Evolutionary conservation across 495 filamentous ascomycete genomes (phyloP).

Genomic region (Aspergillus nidulans): DNA sequence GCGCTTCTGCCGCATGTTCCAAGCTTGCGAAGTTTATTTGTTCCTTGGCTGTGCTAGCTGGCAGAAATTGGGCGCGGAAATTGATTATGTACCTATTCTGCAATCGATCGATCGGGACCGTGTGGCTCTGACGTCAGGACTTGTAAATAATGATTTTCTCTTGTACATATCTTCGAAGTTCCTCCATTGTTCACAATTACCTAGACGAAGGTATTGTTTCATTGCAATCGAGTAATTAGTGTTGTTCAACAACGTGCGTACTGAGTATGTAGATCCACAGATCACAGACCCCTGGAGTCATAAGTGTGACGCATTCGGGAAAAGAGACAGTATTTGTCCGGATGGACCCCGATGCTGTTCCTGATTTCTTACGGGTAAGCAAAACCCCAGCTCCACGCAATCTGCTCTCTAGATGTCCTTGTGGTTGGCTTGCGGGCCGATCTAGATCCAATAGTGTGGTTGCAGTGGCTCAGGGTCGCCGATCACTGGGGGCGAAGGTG

Average conservation of each 20-base stretch:
- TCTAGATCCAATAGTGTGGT: constrained; percentile 4
- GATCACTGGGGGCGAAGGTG: not conserved
- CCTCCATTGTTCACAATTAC: not conserved
- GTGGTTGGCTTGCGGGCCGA: not conserved
- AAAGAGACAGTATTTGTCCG: not conserved
- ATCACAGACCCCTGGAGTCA: not conserved
- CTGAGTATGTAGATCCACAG: not conserved
- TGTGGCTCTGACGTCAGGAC: not conserved
- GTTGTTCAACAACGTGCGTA: not conserved
- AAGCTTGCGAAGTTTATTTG: not conserved
- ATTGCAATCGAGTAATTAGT: not conserved
- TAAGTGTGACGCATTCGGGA: not conserved
- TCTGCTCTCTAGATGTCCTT: not conserved
- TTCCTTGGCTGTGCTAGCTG: not conserved
- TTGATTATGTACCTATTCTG: not conserved
- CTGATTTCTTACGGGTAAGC: not conserved
- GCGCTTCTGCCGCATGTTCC: not conserved
- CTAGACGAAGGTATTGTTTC: not conserved
- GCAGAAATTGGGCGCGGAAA: not conserved
- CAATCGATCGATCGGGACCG: constrained; percentile 1
- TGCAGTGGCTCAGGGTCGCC: not conserved
- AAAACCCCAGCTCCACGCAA: not conserved
- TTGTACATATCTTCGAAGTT: not conserved
- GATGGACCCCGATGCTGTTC: not conserved
- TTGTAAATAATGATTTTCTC: not conserved